Evolutionary conservation across 352 stramenopile genomes (phyloP), one percentile per base, ranked within the genome.

Genomic region (Globisporangium cederbergense): DNA sequence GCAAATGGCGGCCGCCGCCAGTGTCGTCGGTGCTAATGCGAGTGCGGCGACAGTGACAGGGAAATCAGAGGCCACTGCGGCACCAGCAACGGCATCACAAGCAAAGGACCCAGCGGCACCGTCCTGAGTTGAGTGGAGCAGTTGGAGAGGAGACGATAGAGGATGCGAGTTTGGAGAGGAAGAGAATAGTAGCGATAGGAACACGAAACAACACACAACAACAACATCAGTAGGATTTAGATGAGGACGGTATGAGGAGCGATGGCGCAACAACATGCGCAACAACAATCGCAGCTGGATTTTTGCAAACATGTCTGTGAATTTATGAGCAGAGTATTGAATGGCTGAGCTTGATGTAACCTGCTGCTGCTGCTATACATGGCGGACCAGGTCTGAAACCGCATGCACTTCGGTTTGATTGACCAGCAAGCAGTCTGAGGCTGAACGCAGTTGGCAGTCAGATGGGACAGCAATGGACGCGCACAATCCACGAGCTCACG

Each of bases 391-490:
- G 25, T 28, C 25, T 28, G 25, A 28, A 28, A 28, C 25, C 25
- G 25, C 25, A 28, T 28, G 25, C 25, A 2, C 25, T 28, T 28
- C 25, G 25, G 25, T 28, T 28, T 28, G 25, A 28, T 28, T 28
- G 25, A 28, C 25, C 2, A 28, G 25, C 25, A 28, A 28, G 25
- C 25, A 28, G 25, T 28, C 25, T 28, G 25, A 28, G 25, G 25
- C 25, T 28, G 25, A 28, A 28, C 25, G 25, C 25, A 28, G 25
- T 28, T 28, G 25, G 1, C 2, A 28, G 25, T 28, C 25, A 1
- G 13, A 47, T 59, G 53, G 53, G 53, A 6, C 53, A 59, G 34
- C 53, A 32, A 16, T 59, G 53, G 53, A 34, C 53, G 32, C 53
- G 32, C 32, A 14, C n/a, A 1, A 14, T 59, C 53, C n/a, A 20